Evolutionary conservation across 306 rosid genomes (phyloP), one percentile per base, ranked within the genome.

Genomic region (Rosa chinensis): DNA sequence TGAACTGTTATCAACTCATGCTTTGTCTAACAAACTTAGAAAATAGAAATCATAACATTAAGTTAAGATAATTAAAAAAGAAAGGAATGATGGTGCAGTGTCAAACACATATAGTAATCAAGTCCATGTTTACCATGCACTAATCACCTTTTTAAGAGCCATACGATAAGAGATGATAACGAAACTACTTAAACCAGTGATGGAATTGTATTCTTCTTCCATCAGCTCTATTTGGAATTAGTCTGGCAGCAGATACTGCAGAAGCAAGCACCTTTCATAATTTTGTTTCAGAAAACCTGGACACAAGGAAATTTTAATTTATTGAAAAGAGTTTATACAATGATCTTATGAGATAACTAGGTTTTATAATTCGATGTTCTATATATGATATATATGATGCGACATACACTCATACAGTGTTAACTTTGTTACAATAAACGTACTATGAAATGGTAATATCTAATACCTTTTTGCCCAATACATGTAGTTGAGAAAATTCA

Each of bases 381-480:
- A 28, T 64, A 16, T 2, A 16, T 43, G 45, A 43, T 43, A 42
- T 28, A 62, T 25, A 32, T 37, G 45, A 16, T 64, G 20, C n/a
- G 2, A 64, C 40, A 37, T 5, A 6, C 37, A 32, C 37, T 32
- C 37, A 32, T 32, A 6, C 10, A 2, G 3, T 64, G 16, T 17
- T 64, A 17, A 64, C 40, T 17, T 35, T 2, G 23, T 64, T 64
- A 64, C 70, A 64, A 64, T 37, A 20, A 35, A 37, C 28, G 3
- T 1, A 10, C 45, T 35, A 37, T 9, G 13, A 53, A 35, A 32
- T 50, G n/a, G 2, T 40, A 8, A 49, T 53, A 39, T 25, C 56
- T 49, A 84, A 68, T 87, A 78, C 68, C 83, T 40, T 64, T 48
- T 80, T 47, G 88, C 92, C 81, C 84, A 86, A 23, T 70, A 80